phyloP scores from a whole-genome alignment of 2,329 filamentous ascomycete genomes.

The Phyllosticta capitalensis region DNA sequence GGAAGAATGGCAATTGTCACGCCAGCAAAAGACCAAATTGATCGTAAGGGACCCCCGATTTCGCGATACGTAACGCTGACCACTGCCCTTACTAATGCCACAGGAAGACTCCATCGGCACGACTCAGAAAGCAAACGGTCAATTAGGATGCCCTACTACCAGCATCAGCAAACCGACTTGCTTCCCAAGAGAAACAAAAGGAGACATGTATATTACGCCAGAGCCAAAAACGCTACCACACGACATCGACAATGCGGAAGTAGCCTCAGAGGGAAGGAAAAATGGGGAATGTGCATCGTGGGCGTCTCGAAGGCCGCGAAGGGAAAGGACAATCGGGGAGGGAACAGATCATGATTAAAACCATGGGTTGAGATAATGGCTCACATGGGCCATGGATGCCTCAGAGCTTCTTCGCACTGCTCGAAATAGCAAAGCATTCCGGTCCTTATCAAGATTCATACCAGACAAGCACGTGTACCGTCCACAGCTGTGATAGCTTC shows the following conservation, averaged over 20 bases:
- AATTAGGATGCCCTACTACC: too few species aligned
- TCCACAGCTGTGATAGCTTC: too few species aligned
- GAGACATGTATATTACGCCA: background rate
- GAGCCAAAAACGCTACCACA: background rate
- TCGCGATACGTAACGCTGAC: background rate
- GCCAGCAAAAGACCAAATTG: background rate
- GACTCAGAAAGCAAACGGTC: background rate
- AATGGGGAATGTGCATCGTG: background rate
- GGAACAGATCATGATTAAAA: too few species aligned
- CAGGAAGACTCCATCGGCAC: background rate
- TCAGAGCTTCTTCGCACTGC: too few species aligned
- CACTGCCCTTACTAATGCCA: background rate
- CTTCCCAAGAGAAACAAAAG: background rate
- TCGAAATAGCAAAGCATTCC: too few species aligned
- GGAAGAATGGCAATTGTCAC: background rate
- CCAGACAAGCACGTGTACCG: too few species aligned
- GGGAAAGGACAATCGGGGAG: too few species aligned
- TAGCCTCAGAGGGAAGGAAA: background rate
- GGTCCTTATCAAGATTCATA: too few species aligned
- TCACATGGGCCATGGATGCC: too few species aligned
- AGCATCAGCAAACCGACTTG: background rate
- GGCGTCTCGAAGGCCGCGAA: too few species aligned
- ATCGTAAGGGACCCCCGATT: background rate
- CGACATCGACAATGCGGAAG: background rate
- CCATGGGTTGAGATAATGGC: too few species aligned